These are phyloP conservation scores for Chrysanthemum makinoi DNA, from an alignment of 129 eudicot species.

Conservation along the genomic window DNA sequence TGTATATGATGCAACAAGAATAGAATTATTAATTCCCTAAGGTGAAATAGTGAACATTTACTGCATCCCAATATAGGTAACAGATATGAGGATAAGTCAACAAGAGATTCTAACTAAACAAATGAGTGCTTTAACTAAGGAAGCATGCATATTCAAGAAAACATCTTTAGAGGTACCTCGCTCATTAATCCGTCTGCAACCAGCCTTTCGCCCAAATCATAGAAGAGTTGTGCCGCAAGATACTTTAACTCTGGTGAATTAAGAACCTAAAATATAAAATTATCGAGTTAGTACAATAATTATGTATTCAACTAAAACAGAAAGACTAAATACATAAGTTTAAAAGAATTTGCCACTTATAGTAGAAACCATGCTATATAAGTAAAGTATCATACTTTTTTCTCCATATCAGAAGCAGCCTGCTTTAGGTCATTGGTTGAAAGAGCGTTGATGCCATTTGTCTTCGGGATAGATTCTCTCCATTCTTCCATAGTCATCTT, in stretches of 20 bases:
- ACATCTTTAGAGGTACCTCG: not conserved
- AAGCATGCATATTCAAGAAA: too few species aligned
- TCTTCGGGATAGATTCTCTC: not conserved
- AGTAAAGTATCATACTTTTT: not conserved
- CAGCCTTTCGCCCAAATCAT: not conserved
- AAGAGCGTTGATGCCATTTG: not conserved
- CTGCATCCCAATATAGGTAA: too few species aligned
- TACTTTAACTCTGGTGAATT: not conserved
- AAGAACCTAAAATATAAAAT: not conserved
- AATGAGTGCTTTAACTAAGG: too few species aligned
- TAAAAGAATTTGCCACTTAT: not conserved
- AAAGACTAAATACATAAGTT: not conserved
- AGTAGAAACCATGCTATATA: not conserved
- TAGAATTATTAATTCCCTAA: too few species aligned
- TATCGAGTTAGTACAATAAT: not conserved
- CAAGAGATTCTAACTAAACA: too few species aligned
- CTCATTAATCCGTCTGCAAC: not conserved
- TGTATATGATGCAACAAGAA: too few species aligned
- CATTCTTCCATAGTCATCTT: not conserved
- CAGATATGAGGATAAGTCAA: too few species aligned
- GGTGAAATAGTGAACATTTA: too few species aligned
- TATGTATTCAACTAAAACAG: too few species aligned
- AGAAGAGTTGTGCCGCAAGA: not conserved
- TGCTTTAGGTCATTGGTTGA: too few species aligned
- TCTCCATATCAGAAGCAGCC: not conserved